These are phyloP conservation scores for Hebeloma cylindrosporum DNA, from an alignment of 768 basidiomycete species.

Conservation along the genomic window DNA sequence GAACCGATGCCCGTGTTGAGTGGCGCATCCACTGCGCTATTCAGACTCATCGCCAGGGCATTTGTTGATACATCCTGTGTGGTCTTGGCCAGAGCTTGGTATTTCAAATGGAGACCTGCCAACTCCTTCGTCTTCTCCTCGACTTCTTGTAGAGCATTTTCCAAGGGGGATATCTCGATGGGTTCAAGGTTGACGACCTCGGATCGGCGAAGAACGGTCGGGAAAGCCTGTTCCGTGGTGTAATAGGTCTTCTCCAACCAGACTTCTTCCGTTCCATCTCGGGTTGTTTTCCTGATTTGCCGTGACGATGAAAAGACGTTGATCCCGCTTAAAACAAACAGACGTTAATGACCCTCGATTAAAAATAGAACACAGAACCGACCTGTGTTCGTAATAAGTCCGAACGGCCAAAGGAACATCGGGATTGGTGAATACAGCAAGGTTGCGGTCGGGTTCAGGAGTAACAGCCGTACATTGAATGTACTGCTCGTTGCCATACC, in stretches of 20 bases:
- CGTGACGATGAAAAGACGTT: conserved; percentile 79
- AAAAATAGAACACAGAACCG: conserved; percentile 5
- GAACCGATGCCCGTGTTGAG: conserved; percentile 72
- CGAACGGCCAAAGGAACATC: conserved; percentile 80
- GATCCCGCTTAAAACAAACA: conserved; percentile 56
- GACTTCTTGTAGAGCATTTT: conserved; percentile 80
- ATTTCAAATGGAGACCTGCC: conserved; percentile 63
- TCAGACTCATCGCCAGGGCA: conserved; percentile 81
- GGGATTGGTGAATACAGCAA: conserved; percentile 81
- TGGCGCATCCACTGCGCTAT: conserved; percentile 83
- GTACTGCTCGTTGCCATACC: conserved; percentile 76
- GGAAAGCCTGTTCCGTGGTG: conserved; percentile 86
- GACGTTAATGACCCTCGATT: neutral
- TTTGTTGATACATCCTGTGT: conserved; percentile 74
- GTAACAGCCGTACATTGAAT: conserved; percentile 86
- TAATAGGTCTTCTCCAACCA: conserved; percentile 91
- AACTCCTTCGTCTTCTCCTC: conserved; percentile 80
- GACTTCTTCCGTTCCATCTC: conserved; percentile 67
- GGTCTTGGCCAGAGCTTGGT: conserved; percentile 77
- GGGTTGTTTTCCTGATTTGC: conserved; percentile 59
- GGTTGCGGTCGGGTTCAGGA: conserved; percentile 79
- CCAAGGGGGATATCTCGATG: conserved; percentile 81
- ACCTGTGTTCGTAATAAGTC: conserved; percentile 88
- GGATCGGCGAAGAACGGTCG: conserved; percentile 86
- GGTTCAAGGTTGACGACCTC: conserved; percentile 74